Conservation (phyloP, 192 early-diverging fungal species). For the Coemansia sp. region DNA sequence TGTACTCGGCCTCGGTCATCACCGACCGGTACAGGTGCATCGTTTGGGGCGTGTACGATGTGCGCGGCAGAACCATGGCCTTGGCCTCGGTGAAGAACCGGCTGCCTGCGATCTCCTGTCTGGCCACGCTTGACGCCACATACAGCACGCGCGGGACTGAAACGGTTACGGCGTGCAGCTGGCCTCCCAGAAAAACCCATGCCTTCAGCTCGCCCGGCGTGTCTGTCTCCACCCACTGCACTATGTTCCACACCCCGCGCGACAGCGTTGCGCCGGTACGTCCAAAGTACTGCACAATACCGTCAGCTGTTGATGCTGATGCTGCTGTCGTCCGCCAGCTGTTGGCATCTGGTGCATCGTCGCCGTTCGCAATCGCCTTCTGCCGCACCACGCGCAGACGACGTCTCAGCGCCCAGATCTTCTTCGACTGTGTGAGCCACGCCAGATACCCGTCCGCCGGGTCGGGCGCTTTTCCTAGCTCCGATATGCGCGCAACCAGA, state of each 20-base stretch:
- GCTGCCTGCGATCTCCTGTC: slow-evolving; percentile 52
- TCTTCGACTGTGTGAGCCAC: slow-evolving; percentile 78
- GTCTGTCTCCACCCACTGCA: slow-evolving; percentile 84
- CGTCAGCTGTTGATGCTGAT: not conserved
- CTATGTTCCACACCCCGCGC: slow-evolving; percentile 73
- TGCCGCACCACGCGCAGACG: slow-evolving; percentile 55
- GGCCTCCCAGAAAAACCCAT: slow-evolving; percentile 75
- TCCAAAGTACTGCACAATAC: slow-evolving; percentile 62
- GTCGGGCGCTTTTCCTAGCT: slow-evolving; percentile 61
- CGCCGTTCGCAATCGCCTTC: slow-evolving; percentile 40
- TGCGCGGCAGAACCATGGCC: slow-evolving; percentile 70
- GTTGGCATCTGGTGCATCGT: slow-evolving; percentile 7
- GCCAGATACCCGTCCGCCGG: slow-evolving; percentile 66
- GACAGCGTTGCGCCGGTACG: slow-evolving; percentile 67
- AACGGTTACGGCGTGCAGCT: slow-evolving; percentile 70
- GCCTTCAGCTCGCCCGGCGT: slow-evolving; percentile 83
- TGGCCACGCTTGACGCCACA: slow-evolving; percentile 70
- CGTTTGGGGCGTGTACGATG: slow-evolving; percentile 57
- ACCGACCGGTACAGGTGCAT: slow-evolving; percentile 76
- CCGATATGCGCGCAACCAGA: slow-evolving; percentile 26
- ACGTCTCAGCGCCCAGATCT: slow-evolving; percentile 69
- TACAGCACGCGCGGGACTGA: slow-evolving; percentile 82
- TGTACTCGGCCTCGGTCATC: slow-evolving; percentile 81
- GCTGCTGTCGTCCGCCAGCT: slow-evolving; percentile 1
- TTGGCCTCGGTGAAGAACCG: slow-evolving; percentile 47